Percentiles rank a stretch among this genome's conserved stretches.
phyloP scores from a whole-genome alignment of 75 land plant species.

The Larix kaempferi region DNA sequence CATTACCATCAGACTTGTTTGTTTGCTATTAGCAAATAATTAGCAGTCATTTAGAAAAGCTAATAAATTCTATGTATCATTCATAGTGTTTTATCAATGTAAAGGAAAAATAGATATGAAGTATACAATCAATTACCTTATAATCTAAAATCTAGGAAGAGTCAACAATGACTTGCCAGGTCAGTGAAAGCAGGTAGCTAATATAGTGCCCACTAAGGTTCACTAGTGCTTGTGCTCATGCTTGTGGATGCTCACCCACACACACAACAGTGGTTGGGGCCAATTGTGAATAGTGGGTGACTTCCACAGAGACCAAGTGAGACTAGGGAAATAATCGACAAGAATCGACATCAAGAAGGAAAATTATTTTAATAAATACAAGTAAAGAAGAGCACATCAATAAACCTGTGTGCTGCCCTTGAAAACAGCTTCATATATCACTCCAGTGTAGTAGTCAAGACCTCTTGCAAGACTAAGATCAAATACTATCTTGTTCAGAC shows the following conservation, averaged over 20 bases:
- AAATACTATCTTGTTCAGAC: conserved; percentile 63
- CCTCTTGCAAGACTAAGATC: conserved; percentile 97
- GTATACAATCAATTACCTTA: neutral
- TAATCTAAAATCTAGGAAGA: neutral
- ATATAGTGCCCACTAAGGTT: no score
- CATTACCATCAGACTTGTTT: neutral
- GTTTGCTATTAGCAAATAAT: neutral
- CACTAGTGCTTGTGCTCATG: no score
- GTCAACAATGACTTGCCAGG: no score
- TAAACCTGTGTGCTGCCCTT: conserved; percentile 76
- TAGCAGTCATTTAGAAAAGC: no score
- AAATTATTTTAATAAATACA: neutral
- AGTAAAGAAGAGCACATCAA: neutral
- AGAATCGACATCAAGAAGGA: no score
- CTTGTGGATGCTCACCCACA: no score
- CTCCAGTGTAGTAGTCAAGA: conserved; percentile 95
- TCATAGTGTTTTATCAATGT: neutral
- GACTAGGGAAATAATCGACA: no score
- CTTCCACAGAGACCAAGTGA: no score
- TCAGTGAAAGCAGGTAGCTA: no score
- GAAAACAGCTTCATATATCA: conserved; percentile 90
- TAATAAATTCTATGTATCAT: neutral
- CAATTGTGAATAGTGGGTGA: no score
- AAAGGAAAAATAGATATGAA: neutral
- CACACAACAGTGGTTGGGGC: no score